Percentiles rank a stretch among this genome's conserved stretches.
phyloP scores from a whole-genome alignment of 2,329 filamentous ascomycete genomes.

The Tolypocladium album region DNA sequence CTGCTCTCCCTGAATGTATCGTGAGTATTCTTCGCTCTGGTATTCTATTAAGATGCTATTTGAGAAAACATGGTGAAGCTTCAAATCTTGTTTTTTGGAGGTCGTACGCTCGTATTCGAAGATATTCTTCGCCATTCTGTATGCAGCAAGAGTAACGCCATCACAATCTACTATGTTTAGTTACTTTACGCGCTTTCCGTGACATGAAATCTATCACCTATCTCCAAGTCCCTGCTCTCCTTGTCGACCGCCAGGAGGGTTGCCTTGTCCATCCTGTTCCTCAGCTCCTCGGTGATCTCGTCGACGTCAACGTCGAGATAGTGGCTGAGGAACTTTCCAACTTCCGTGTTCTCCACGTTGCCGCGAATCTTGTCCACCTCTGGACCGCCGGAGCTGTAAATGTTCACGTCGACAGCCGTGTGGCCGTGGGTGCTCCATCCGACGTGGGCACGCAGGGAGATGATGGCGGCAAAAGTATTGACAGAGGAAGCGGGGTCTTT shows the following conservation, averaged over 20 bases:
- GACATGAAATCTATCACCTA: neutral
- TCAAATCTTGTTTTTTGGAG: neutral
- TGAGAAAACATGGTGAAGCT: neutral
- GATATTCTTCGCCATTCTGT: neutral
- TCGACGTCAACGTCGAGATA: slow-evolving; percentile 77
- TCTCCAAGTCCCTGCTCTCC: neutral
- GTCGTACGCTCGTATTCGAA: neutral
- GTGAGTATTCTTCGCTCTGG: neutral
- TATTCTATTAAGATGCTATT: neutral
- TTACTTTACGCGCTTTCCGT: neutral
- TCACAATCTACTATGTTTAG: neutral
- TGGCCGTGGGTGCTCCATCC: slow-evolving; percentile 95
- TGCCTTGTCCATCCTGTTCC: slow-evolving; percentile 33
- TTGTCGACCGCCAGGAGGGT: neutral
- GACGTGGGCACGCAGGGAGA: slow-evolving; percentile 77
- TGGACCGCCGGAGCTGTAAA: slow-evolving; percentile 69
- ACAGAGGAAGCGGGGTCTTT: slow-evolving; percentile 42
- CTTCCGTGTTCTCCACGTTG: slow-evolving; percentile 91
- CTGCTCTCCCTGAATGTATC: neutral
- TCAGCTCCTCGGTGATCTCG: slow-evolving; percentile 65
- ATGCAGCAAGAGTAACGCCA: neutral
- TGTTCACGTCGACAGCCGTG: slow-evolving; percentile 88
- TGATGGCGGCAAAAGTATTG: slow-evolving; percentile 66
- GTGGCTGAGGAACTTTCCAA: slow-evolving; percentile 68
- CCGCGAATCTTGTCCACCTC: slow-evolving; percentile 57